Conservation (phyloP, 108 stramenopile species). For the Epipyxis sp. region DNA sequence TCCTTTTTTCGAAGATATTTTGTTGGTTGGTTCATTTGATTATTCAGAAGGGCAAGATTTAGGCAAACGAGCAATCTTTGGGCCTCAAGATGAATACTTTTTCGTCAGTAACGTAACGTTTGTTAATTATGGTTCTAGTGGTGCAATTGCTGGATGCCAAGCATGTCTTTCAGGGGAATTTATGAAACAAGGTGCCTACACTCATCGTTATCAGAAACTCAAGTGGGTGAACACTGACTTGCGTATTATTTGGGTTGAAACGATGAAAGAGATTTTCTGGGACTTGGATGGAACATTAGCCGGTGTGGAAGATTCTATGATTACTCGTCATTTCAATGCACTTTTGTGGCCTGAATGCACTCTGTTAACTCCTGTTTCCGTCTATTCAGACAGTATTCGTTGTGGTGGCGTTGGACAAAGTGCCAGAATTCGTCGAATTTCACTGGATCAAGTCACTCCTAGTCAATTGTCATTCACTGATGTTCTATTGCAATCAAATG, state of each 20-base stretch:
- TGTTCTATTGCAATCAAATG: not conserved
- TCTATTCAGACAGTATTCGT: not conserved
- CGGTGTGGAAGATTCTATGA: not conserved
- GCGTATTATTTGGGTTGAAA: constrained; percentile 17
- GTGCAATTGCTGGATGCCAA: constrained; percentile 26
- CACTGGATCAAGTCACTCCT: not conserved
- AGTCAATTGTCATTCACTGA: constrained; percentile 8
- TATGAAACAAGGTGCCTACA: constrained; percentile 38
- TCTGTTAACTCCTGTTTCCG: not conserved
- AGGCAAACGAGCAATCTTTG: constrained; percentile 13
- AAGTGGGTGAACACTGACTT: not conserved
- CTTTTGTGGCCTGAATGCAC: constrained; percentile 13
- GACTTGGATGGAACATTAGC: constrained; percentile 34
- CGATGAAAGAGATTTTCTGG: constrained; percentile 36
- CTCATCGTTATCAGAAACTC: constrained; percentile 23
- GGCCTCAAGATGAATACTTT: constrained; percentile 34
- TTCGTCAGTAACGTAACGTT: constrained; percentile 28
- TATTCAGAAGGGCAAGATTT: not conserved
- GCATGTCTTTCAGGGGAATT: not conserved
- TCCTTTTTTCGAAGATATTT: not conserved
- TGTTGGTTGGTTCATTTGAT: not conserved
- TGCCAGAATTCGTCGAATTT: not conserved
- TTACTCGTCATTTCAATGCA: not conserved
- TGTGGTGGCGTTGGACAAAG: not conserved
- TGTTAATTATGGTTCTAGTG: constrained; percentile 26